phyloP scores from a whole-genome alignment of 352 stramenopile species.

The Pythium periplocum region DNA sequence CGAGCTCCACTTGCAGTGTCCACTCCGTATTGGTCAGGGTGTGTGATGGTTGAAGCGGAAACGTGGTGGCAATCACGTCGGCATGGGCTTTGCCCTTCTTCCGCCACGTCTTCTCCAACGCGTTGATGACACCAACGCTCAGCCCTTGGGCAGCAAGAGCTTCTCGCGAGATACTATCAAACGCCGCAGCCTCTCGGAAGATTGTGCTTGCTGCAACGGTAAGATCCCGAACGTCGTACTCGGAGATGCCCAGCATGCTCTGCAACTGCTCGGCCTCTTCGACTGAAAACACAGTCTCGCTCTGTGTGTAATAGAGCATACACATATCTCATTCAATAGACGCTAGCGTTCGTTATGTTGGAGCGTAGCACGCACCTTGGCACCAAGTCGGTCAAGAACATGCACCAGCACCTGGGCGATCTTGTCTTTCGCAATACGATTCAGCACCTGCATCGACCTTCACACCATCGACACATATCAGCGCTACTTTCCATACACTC shows the following conservation, averaged over 20 bases:
- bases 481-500: neutral
- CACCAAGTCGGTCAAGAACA: constrained; percentile 48
- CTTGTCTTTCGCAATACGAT: constrained; percentile 39
- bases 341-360: neutral
- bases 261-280: constrained; percentile 41
- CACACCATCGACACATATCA: neutral
- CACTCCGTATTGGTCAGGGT: constrained; percentile 36
- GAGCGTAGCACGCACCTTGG: constrained; percentile 17
- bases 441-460: constrained; percentile 22
- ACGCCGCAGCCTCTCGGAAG: constrained; percentile 39
- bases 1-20: constrained; percentile 53
- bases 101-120: constrained; percentile 50
- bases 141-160: constrained; percentile 23
- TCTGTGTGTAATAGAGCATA: constrained; percentile 4
- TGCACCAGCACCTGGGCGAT: constrained; percentile 44
- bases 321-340: constrained; percentile 1
- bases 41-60: constrained; percentile 11
- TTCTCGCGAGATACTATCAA: constrained; percentile 28
- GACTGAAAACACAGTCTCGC: constrained; percentile 30
- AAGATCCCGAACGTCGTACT: constrained; percentile 31
- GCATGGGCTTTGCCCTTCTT: constrained; percentile 34
- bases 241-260: constrained; percentile 36
- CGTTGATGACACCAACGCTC: constrained; percentile 18
- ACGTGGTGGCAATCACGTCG: constrained; percentile 7
- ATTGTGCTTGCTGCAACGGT: constrained; percentile 24